Evolutionary conservation across 495 filamentous ascomycete species (phyloP).

Genomic region (Stereocaulon alpinum): DNA sequence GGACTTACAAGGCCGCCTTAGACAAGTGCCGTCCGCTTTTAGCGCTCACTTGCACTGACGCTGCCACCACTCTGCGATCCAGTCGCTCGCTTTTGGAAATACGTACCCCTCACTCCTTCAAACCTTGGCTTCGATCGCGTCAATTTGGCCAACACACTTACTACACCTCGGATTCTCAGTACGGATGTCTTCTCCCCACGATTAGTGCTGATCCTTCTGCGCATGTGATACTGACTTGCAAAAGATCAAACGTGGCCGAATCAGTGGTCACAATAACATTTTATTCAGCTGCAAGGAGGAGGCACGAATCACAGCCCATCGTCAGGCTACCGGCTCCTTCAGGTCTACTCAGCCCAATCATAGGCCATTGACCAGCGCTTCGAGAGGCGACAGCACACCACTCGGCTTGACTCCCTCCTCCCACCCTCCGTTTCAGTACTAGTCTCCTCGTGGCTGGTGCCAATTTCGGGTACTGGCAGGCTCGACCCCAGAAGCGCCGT

Average conservation of each 20-base stretch:
- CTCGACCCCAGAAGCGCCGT: conserved; percentile 3
- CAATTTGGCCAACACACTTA: too few relatives aligned
- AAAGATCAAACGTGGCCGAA: conserved; percentile 18
- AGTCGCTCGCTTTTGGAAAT: neutral
- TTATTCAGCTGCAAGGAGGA: conserved; percentile 24
- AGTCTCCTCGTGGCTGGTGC: conserved; percentile 17
- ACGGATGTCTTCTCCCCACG: neutral
- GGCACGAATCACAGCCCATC: conserved; percentile 20
- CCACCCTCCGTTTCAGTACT: neutral
- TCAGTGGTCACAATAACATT: conserved; percentile 11
- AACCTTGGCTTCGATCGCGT: too few relatives aligned
- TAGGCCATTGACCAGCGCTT: conserved; percentile 14
- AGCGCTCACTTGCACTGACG: conserved; percentile 5
- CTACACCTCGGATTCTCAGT: too few relatives aligned
- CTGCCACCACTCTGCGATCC: neutral
- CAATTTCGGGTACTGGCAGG: conserved; percentile 11
- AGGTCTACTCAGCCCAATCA: conserved; percentile 7
- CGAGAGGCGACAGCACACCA: conserved; percentile 14
- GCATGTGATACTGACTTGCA: conserved; percentile 16
- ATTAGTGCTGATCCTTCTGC: conserved; percentile 1
- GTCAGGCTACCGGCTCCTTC: conserved; percentile 7
- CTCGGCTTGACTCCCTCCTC: conserved; percentile 6
- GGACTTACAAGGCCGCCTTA: neutral
- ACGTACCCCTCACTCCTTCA: too few relatives aligned
- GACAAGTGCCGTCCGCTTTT: neutral